Base-by-base conservation (phyloP, 768 basidiomycete genomes). In the Leccinum aurantiacum region DNA sequence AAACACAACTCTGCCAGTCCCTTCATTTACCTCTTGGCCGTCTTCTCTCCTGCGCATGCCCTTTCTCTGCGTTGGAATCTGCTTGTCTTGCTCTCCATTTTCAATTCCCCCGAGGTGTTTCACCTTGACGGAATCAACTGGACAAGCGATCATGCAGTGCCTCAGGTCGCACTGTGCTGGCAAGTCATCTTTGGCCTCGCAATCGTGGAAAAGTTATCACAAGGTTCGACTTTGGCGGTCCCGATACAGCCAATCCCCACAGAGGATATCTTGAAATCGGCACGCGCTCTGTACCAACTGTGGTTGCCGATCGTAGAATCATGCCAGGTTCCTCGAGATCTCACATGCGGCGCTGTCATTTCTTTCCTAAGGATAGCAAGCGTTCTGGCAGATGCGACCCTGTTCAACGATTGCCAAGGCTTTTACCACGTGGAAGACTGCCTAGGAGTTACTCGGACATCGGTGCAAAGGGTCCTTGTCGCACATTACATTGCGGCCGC, bases 351-450 rank as follows among this genome's bases (percentile, higher is more conserved):
- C 8, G 70, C 83, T 37, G 62, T 76, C 5, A 70, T 76, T 6
- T 69, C 80, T 1, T 84, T 86, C 65, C 69, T 86, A 31, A 79
- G 74, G 48, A 65, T 84, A 33, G 76, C 83, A 8, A 76, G 70
- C 15, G 59, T 67, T n/a, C 69, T 78, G 6, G 65, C 61, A 6
- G 82, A 85, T 56, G 65, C 57, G 1, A 60, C 68, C 9, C 63
- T 86, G 11, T 69, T 74, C 35, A 68, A 73, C 6, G 75, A 64
- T 3, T 82, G 79, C 60, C 68, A 65, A 49, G 71, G 65, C 11
- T 76, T 77, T 53, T 75, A 70, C 60, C 54, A 62, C 17, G 37
- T 59, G n/a, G 65, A 68, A 29, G 60, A 55, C 76, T 74, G 67
- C 49, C n/a, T 17, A 22, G 59, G 48, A 9, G 55, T 51, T 55